These are phyloP conservation scores for Geotrichum reessii DNA, from an alignment of 1,139 yeast genomes.

Conservation along the genomic window DNA sequence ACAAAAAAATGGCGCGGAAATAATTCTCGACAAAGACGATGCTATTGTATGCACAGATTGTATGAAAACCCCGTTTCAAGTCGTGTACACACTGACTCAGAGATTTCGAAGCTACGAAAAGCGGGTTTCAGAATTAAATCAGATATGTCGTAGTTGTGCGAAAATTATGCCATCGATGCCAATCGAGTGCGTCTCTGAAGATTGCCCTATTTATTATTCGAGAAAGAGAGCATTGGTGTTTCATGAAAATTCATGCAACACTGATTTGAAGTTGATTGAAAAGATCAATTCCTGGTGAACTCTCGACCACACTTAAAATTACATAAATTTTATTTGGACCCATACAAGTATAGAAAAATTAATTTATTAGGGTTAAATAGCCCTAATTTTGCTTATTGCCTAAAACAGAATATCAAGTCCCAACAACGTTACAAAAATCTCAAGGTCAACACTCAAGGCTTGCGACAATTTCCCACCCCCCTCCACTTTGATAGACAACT, in stretches of 20 bases:
- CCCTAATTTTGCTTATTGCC: neutral
- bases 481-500: neutral
- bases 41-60: constrained; percentile 25
- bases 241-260: constrained; percentile 4
- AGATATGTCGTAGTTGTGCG: constrained; percentile 34
- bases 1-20: neutral
- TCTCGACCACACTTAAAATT: too few relatives aligned
- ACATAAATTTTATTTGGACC: too few relatives aligned
- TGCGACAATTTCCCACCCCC: too few relatives aligned
- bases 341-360: too few relatives aligned
- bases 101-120: constrained; percentile 24
- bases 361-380: neutral
- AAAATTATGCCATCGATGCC: constrained; percentile 25
- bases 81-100: constrained; percentile 22
- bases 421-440: neutral
- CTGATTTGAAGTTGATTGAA: neutral
- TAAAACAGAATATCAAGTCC: neutral
- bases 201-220: constrained; percentile 43
- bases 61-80: constrained; percentile 13
- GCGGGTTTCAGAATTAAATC: constrained; percentile 28
- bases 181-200: constrained; percentile 39
- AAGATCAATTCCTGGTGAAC: neutral
- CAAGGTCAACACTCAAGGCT: neutral
- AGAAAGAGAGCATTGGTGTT: constrained; percentile 29
- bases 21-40: neutral